Base-by-base conservation (phyloP, 495 filamentous ascomycete genomes). In the Glarea lozoyensis region DNA sequence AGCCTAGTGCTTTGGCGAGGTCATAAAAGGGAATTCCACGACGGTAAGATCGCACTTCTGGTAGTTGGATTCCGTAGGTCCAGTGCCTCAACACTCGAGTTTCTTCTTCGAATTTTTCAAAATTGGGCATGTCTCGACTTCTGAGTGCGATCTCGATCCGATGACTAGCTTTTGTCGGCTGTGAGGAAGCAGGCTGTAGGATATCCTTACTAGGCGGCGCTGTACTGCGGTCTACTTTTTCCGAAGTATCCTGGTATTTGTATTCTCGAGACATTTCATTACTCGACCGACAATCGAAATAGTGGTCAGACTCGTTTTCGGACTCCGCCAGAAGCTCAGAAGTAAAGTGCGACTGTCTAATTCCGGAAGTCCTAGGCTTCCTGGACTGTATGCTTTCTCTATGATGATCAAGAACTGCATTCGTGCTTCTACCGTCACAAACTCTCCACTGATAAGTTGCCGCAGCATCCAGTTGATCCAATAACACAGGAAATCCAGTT, bases 371-470 rank as follows among this genome's bases (percentile, higher is more conserved):
- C n/a, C 31, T 6, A 16, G n/a, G 6, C 17, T 7, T 6, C 6
- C n/a, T 4, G 7, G 12, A 13, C 17, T 16, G 31, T 13, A 6
- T 34, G n/a, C 7, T 7, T 7, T 13, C 31, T 7, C 12, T 7
- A 6, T 6, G n/a, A 6, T 13, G n/a, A 4, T 34, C 31, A 13
- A 34, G 6, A 6, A 11, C 17, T 6, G 12, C 31, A 7, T 16
- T 13, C 6, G n/a, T 34, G 6, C 12, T 13, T 6, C 17, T 34
- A 13, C 31, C 31, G 4, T 34, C 4, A 34, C 6, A 34, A 6
- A 34, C n/a, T 34, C 31, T 34, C 31, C 31, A 34, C 17, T 34
- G 31, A 34, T 34, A 34, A 13, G 31, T 34, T 34, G 31, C 31
- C 4, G 31, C 31, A 7, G 31, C 5, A 34, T 34, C 31, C 6